Conservation (phyloP, 1,284 basidiomycete species). For the Naganishia liquefaciens region DNA sequence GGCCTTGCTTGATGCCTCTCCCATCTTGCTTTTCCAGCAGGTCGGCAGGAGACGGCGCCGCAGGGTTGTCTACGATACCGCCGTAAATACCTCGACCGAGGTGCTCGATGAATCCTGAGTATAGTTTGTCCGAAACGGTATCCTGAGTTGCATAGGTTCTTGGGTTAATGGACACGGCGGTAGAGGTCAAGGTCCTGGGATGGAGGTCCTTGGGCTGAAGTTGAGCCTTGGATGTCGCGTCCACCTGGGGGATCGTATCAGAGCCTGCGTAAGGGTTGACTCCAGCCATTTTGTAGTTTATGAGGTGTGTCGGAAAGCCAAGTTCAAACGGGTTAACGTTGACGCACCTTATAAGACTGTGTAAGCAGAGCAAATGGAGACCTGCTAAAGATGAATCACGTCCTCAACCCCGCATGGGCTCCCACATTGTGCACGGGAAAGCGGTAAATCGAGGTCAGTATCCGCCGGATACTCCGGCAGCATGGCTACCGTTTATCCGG, state of each 20-base stretch:
- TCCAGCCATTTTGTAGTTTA: conserved; percentile 34
- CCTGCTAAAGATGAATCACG: too few species aligned
- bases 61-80: conserved; percentile 60
- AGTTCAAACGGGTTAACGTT: too few species aligned
- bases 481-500: too few species aligned
- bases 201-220: conserved; percentile 35
- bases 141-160: conserved; percentile 36
- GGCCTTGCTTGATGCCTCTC: conserved; percentile 40
- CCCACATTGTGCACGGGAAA: too few species aligned
- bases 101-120: conserved; percentile 66
- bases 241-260: conserved; percentile 27
- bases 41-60: conserved; percentile 46
- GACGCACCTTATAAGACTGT: neutral
- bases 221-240: conserved; percentile 22
- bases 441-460: too few species aligned
- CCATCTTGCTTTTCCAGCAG: conserved; percentile 45
- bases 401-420: too few species aligned
- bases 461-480: too few species aligned
- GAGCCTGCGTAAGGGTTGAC: conserved; percentile 39
- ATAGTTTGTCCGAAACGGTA: conserved; percentile 51
- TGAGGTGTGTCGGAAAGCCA: neutral
- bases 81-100: conserved; percentile 65
- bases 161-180: conserved; percentile 38
- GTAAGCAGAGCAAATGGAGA: too few species aligned
- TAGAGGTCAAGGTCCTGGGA: conserved; percentile 35